Conservation (phyloP, 495 filamentous ascomycete genomes). For the Aspergillus diversus region DNA sequence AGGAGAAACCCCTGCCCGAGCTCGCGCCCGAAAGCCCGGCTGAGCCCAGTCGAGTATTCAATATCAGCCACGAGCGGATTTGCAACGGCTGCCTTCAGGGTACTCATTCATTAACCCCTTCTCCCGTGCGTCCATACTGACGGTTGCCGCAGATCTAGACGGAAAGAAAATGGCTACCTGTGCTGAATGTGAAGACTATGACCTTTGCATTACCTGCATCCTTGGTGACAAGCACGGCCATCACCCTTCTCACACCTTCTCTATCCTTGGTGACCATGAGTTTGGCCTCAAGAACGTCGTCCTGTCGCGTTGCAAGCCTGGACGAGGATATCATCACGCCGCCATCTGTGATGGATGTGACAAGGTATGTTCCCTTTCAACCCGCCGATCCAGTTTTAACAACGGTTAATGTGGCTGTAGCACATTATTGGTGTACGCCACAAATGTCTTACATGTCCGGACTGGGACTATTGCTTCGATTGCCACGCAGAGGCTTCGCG, state of each 20-base stretch:
- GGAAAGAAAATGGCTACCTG: conserved; percentile 85
- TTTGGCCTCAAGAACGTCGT: conserved; percentile 49
- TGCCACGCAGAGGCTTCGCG: conserved; percentile 68
- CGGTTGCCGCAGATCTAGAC: conserved; percentile 58
- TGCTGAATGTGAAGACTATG: conserved; percentile 82
- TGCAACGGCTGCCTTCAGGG: conserved; percentile 91
- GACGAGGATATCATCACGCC: conserved; percentile 78
- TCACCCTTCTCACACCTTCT: conserved; percentile 85
- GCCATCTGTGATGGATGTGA: conserved; percentile 97
- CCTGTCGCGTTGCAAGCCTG: conserved; percentile 69
- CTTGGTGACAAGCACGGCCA: conserved; percentile 81
- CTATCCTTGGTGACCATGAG: conserved; percentile 39
- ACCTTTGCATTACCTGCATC: conserved; percentile 86
- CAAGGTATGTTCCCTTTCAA: conserved; percentile 51
- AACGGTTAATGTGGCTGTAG: conserved; percentile 40
- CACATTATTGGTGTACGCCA: conserved; percentile 87
- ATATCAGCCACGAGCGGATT: conserved; percentile 58
- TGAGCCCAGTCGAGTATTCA: conserved; percentile 18
- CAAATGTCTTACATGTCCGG: conserved; percentile 96
- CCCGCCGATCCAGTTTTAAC: neutral
- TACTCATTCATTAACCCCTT: conserved; percentile 31
- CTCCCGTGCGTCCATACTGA: neutral
- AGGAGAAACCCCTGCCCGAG: conserved; percentile 18
- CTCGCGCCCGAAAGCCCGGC: conserved; percentile 13
- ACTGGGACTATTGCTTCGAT: conserved; percentile 93